These are phyloP conservation scores for Ceriops zippeliana DNA, from an alignment of 345 rosid species.

Conservation along the genomic window DNA sequence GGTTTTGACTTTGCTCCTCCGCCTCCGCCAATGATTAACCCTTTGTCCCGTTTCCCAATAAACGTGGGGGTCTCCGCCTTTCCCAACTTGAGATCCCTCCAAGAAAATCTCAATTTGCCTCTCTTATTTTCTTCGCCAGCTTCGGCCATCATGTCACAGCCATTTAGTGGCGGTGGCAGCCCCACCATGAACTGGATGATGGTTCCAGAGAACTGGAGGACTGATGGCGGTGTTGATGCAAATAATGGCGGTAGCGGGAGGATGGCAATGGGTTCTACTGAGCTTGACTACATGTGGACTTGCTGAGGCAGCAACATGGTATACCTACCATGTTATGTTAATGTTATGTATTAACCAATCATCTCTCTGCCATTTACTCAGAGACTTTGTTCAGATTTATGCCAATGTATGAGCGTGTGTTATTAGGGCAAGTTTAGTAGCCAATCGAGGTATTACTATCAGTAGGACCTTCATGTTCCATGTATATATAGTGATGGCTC, in stretches of 20 bases:
- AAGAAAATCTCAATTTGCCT: slow-evolving; percentile 79
- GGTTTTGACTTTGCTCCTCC: slow-evolving; percentile 29
- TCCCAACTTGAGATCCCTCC: slow-evolving; percentile 68
- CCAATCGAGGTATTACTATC: not conserved
- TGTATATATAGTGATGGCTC: no score
- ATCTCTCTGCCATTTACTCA: no score
- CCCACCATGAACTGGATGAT: slow-evolving; percentile 37
- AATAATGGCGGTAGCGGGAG: slow-evolving; percentile 31
- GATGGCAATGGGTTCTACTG: slow-evolving; percentile 42
- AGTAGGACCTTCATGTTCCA: not conserved
- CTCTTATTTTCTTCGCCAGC: slow-evolving; percentile 35
- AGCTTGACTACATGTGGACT: slow-evolving; percentile 82
- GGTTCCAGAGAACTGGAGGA: slow-evolving; percentile 22
- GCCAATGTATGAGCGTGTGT: no score
- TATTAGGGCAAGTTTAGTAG: not conserved
- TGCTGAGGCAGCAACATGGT: not conserved
- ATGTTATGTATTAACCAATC: not conserved
- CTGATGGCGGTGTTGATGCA: not conserved
- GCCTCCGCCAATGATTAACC: slow-evolving; percentile 21
- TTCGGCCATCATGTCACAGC: slow-evolving; percentile 20
- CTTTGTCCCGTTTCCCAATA: slow-evolving; percentile 24
- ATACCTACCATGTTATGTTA: no score
- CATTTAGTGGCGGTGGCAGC: slow-evolving; percentile 15
- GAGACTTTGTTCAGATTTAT: no score
- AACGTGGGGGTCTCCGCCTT: slow-evolving; percentile 36